Conservation (phyloP, 768 basidiomycete genomes). For the Glaciozyma antarctica region DNA sequence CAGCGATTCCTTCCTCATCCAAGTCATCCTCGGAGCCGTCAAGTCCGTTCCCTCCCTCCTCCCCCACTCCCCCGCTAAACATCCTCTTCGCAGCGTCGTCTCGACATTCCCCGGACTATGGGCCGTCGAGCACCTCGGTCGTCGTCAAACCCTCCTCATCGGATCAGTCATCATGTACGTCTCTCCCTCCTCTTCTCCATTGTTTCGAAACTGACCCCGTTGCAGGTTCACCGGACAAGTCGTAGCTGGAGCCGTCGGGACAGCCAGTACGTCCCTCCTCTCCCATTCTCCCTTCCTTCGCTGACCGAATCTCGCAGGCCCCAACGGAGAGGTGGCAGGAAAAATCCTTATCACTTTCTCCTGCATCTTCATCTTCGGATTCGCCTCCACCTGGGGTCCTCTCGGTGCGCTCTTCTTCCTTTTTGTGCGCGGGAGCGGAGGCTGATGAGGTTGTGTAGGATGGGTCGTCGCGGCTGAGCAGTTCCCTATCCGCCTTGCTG, state of each 20-base stretch:
- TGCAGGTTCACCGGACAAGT: conserved; percentile 26
- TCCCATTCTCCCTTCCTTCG: background rate
- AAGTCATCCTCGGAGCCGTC: conserved; percentile 20
- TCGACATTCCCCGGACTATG: conserved; percentile 25
- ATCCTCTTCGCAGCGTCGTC: conserved; percentile 18
- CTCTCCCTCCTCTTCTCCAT: too few species aligned
- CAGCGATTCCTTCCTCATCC: conserved; percentile 24
- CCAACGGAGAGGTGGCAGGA: conserved; percentile 20
- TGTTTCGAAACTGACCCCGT: conserved; percentile 1
- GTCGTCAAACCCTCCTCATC: conserved; percentile 22
- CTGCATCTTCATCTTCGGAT: conserved; percentile 28
- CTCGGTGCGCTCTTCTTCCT: conserved; percentile 32
- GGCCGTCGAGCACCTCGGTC: conserved; percentile 23
- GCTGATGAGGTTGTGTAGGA: too few species aligned
- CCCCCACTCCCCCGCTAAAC: background rate
- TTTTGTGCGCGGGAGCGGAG: too few species aligned
- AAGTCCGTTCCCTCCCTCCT: background rate
- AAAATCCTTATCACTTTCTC: conserved; percentile 28
- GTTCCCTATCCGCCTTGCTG: conserved; percentile 29
- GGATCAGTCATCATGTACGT: conserved; percentile 2
- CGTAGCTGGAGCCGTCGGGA: conserved; percentile 5
- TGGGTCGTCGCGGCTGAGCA: conserved; percentile 24
- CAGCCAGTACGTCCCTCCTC: background rate
- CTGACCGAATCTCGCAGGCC: background rate
- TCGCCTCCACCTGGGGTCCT: conserved; percentile 52